Percentiles rank a stretch among this genome's conserved stretches.
These are phyloP conservation scores for Rubia peregrina DNA, from an alignment of 305 asterid species.

Conservation along the genomic window DNA sequence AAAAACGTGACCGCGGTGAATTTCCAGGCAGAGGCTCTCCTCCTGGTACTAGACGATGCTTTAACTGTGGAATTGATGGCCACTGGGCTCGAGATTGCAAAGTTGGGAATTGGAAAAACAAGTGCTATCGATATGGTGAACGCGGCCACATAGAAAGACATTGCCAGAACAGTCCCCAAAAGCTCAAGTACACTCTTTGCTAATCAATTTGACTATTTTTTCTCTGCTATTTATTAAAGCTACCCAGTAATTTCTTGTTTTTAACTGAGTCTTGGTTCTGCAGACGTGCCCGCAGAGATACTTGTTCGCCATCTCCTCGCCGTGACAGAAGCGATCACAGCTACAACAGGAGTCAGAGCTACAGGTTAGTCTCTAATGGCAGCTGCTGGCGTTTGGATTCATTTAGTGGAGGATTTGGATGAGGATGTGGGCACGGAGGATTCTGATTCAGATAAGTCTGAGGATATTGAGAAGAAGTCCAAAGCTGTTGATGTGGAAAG, in stretches of 20 bases:
- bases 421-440: too few species aligned
- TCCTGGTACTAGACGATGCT: conserved; percentile 74
- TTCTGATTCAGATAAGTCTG: conserved; percentile 47
- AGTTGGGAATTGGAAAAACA: conserved; percentile 76
- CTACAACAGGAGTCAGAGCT: conserved; percentile 56
- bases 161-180: conserved; percentile 58
- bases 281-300: conserved; percentile 46
- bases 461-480: conserved; percentile 55
- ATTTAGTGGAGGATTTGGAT: conserved; percentile 26
- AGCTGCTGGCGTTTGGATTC: not conserved
- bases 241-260: not conserved
- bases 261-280: conserved; percentile 6
- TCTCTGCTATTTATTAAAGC: not conserved
- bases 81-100: conserved; percentile 85
- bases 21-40: conserved; percentile 54
- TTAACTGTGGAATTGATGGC: conserved; percentile 71
- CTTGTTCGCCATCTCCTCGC: conserved; percentile 63
- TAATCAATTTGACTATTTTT: not conserved
- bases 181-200: conserved; percentile 31
- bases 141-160: conserved; percentile 65
- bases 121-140: conserved; percentile 75
- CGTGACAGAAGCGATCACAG: conserved; percentile 54
- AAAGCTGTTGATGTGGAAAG: conserved; percentile 46
- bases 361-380: conserved; percentile 35
- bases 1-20: conserved; percentile 29